These are phyloP conservation scores for Triticum timopheevii DNA, from an alignment of 176 grass and related monocot genomes.

Conservation along the genomic window DNA sequence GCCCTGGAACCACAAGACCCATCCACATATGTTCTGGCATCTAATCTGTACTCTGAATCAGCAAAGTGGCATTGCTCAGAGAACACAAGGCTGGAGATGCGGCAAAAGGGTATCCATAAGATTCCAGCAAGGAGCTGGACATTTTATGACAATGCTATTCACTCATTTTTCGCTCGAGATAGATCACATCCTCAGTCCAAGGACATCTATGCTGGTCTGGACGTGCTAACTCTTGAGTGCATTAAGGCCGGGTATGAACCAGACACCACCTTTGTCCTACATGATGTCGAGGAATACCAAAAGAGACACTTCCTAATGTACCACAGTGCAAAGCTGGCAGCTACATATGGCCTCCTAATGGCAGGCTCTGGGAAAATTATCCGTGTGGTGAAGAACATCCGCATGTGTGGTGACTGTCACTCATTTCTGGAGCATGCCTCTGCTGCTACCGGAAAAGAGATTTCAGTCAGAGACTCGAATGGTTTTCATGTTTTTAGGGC, in stretches of 20 bases:
- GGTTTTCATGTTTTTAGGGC: conserved; percentile 67
- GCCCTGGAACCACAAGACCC: conserved; percentile 46
- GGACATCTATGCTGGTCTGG: conserved; percentile 66
- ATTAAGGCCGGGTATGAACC: conserved; percentile 69
- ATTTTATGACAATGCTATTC: conserved; percentile 41
- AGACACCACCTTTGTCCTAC: conserved; percentile 65
- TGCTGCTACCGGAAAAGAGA: conserved; percentile 41
- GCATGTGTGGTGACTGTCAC: conserved; percentile 72
- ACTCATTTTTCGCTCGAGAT: conserved; percentile 72
- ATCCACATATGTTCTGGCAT: conserved; percentile 52
- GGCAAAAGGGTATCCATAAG: conserved; percentile 53
- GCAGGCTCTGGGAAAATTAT: conserved; percentile 16
- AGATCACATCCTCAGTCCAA: conserved; percentile 54
- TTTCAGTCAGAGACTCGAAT: conserved; percentile 50
- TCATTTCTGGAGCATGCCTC: conserved; percentile 60
- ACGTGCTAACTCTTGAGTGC: conserved; percentile 64
- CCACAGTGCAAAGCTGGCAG: conserved; percentile 62
- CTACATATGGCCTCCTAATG: conserved; percentile 64
- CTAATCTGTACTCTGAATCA: conserved; percentile 61
- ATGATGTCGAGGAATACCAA: conserved; percentile 74
- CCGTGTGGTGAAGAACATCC: conserved; percentile 59
- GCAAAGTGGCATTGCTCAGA: conserved; percentile 65
- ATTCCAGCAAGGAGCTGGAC: conserved; percentile 66
- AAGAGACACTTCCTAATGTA: conserved; percentile 78
- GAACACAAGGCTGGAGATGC: conserved; percentile 59